Base-by-base conservation (phyloP, 305 asterid genomes). In the Fraxinus albicans region DNA sequence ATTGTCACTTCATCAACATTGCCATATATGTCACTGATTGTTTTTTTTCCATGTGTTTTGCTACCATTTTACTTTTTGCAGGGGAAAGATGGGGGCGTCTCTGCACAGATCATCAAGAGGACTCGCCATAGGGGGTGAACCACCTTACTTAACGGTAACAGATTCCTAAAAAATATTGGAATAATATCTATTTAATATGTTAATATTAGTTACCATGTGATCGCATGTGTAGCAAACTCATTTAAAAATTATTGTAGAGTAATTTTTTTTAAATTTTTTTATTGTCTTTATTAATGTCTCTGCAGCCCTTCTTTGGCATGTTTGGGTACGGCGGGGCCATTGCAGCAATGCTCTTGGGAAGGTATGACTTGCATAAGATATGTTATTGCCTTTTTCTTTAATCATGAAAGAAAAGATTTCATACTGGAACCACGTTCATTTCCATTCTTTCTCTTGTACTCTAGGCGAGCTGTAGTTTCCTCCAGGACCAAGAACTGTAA, bases 281-380 rank as follows among this genome's bases (percentile, higher is more conserved):
- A 78, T 83, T 65, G 67, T 38, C 77, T 83, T 33, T 67, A 12
- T 80, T 78, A 58, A 53, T 82, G 58, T 74, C 38, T 79, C 72
- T 87, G 88, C 96, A 94, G 98, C 97, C 98, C 86, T 89, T 63
- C 90, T 94, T 94, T 67, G 97, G 98, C 75, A 92, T 94, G 97
- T 94, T 90, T 50, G 97, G 97, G 10, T 92, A 90, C 85, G 98
- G 98, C 44, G 98, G 97, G 79, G 87, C 92, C 42, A 87, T 93
- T 53, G 97, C 98, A 36, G 86, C 97, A 8, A 94, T 94, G 96
- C 89, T 88, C 79, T 86, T 94, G 79, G 98, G 98, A 84, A 90
- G 94, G 98, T 93, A 91, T 81, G 86, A 40, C 76, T 72, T 72
- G 31, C 74, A 19, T 47, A 69, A 84, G 74, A 76, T 83, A 81